Base-by-base conservation (phyloP, 1,139 yeast species). In the Pichia sp. region DNA sequence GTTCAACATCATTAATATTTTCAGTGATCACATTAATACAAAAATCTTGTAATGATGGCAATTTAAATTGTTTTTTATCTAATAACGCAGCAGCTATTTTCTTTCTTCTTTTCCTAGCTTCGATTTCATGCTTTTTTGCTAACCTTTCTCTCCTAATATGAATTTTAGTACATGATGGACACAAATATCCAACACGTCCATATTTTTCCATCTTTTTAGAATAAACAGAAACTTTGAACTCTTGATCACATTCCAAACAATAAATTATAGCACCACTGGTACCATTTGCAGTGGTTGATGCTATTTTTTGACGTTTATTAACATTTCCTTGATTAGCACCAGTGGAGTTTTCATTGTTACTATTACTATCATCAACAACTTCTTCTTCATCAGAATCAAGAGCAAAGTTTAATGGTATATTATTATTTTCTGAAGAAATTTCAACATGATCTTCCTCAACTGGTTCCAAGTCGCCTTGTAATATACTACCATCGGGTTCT, bases 81-180 rank as follows among this genome's bases (percentile, higher is more conserved):
- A 92, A 70, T 40, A 92, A 68, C 3, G 96, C 95, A 49, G 82
- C 85, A 0, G 97, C 97, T 33, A 84, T 69, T 64, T 78, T 79
- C 67, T 83, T 86, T 48, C 95, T 74, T 57, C 76, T 76, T 59
- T 81, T 82, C 44, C 95, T 71, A 12, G 87, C 86, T 47, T 76
- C 75, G 28, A 78, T 55, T 60, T 75, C 82, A 61, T 70, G 78
- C 55, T 66, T 73, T 50, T 72, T 71, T 42, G 69, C 64, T 30
- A 70, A 64, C 39, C 70, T 61, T 50, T 77, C 81, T 38, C 70
- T 59, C 37, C 65, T 65, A 52, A 68, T 67, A 41, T 69, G 66
- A 33, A 59, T 59, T 46, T 69, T 73, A 28, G 81, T 75, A 62
- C 96, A 87, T 2, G 70, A 69, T 27, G 77, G 77, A 64, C 96